A percentile compares a stretch with the other conserved stretches of the same genome.
phyloP scores from a whole-genome alignment of 2,329 filamentous ascomycete genomes.

The Torrubiellomyces zombiae region DNA sequence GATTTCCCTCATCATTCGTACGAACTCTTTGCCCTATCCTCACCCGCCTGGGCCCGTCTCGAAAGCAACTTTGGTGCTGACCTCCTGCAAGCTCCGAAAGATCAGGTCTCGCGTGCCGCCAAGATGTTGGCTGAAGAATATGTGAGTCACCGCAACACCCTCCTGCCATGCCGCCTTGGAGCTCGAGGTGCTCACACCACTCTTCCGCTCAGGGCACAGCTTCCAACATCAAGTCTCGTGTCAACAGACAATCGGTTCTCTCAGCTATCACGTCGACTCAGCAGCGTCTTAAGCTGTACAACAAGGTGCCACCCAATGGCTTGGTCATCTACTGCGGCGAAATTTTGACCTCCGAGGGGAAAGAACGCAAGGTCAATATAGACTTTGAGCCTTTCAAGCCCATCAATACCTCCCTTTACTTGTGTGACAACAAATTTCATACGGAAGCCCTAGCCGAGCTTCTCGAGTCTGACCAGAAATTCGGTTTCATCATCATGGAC shows the following conservation, averaged over 20 bases:
- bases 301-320: constrained; percentile 95
- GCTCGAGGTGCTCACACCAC: constrained; percentile 7
- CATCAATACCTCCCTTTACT: constrained; percentile 97
- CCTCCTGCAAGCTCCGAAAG: constrained; percentile 85
- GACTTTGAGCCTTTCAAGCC: constrained; percentile 99
- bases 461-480: constrained; percentile 96
- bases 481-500: constrained; percentile 99
- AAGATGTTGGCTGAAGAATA: constrained; percentile 99
- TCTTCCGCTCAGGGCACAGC: constrained; percentile 60
- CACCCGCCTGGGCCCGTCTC: background rate
- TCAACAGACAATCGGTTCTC: constrained; percentile 94
- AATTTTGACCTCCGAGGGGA: constrained; percentile 97
- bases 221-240: constrained; percentile 98
- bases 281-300: constrained; percentile 97
- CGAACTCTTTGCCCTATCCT: constrained; percentile 21
- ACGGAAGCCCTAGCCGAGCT: constrained; percentile 94
- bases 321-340: constrained; percentile 98
- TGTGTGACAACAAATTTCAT: constrained; percentile 99
- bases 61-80: constrained; percentile 6
- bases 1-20: constrained; percentile 98
- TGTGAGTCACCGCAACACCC: constrained; percentile 31
- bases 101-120: constrained; percentile 85
- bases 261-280: constrained; percentile 98
- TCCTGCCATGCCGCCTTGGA: background rate
- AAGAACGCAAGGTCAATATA: constrained; percentile 99